These are phyloP conservation scores for Jatropha curcas DNA, from an alignment of 345 rosid genomes.

Conservation along the genomic window DNA sequence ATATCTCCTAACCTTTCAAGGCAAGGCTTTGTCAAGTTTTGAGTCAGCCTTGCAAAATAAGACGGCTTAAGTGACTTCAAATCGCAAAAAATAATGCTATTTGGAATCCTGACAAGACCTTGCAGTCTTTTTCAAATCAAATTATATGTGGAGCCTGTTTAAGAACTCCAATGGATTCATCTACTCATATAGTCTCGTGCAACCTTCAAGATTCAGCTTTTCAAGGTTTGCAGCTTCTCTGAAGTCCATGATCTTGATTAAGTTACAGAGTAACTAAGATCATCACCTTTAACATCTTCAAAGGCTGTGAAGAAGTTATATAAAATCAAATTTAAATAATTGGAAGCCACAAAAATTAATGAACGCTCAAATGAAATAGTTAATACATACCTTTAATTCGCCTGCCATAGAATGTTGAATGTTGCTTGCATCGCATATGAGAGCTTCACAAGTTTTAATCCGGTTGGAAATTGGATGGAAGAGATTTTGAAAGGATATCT, in stretches of 20 bases:
- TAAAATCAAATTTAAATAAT: too few relatives aligned
- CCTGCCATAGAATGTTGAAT: slow-evolving; percentile 9
- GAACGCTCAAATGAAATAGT: too few relatives aligned
- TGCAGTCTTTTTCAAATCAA: not conserved
- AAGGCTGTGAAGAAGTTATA: too few relatives aligned
- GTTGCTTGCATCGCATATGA: not conserved
- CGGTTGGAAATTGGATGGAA: slow-evolving; percentile 1
- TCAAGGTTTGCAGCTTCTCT: too few relatives aligned
- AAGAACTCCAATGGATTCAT: not conserved
- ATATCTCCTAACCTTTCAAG: not conserved
- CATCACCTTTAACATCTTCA: too few relatives aligned
- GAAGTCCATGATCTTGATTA: too few relatives aligned
- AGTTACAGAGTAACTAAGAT: too few relatives aligned
- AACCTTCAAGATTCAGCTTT: not conserved
- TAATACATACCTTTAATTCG: too few relatives aligned
- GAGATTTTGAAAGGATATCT: not conserved
- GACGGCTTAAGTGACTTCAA: not conserved
- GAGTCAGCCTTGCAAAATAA: not conserved
- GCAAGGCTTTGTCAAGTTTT: slow-evolving; percentile 15
- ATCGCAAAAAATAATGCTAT: not conserved
- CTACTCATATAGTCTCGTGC: slow-evolving; percentile 1
- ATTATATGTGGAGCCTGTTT: not conserved
- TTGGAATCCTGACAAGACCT: not conserved
- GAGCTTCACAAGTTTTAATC: not conserved
- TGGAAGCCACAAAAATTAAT: too few relatives aligned